Evolutionary conservation across 768 basidiomycete species (phyloP).

Genomic region (Boletus reticuloceps): DNA sequence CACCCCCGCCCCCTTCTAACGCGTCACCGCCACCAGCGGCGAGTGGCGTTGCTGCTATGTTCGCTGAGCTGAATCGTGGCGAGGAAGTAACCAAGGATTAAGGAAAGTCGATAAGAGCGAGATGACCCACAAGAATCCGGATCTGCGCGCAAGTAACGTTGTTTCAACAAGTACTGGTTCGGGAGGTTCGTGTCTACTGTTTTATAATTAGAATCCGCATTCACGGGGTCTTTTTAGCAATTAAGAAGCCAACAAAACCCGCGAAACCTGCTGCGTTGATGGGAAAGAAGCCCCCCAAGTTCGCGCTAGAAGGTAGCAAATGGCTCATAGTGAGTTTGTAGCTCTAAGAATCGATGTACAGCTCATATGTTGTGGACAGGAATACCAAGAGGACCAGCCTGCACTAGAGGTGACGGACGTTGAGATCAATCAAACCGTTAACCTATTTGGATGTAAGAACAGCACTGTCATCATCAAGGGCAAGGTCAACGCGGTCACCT

Average conservation of each 20-base stretch:
- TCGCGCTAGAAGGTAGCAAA: conserved; percentile 86
- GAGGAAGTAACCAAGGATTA: conserved; percentile 84
- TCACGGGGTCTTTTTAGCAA: conserved; percentile 21
- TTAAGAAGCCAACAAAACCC: conserved; percentile 74
- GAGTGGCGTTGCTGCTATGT: conserved; percentile 74
- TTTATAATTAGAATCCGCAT: not conserved
- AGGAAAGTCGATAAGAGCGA: conserved; percentile 94
- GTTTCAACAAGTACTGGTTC: conserved; percentile 46
- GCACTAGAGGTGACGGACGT: conserved; percentile 70
- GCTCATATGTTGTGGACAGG: conserved; percentile 45
- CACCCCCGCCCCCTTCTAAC: conserved; percentile 49
- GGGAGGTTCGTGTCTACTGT: conserved; percentile 31
- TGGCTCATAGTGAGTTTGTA: conserved; percentile 76
- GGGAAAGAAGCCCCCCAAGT: conserved; percentile 91
- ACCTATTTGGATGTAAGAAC: conserved; percentile 89
- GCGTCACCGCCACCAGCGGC: conserved; percentile 41
- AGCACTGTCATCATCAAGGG: conserved; percentile 81
- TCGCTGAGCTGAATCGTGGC: conserved; percentile 88
- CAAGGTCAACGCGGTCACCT: conserved; percentile 91
- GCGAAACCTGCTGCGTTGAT: conserved; percentile 79
- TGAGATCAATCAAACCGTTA: conserved; percentile 80
- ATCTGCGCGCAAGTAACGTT: conserved; percentile 55
- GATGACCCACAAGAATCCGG: conserved; percentile 99
- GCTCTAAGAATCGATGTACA: not conserved
- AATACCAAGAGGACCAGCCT: conserved; percentile 85